Evolutionary conservation across 768 basidiomycete species (phyloP).

Genomic region (Saitozyma podzolica): DNA sequence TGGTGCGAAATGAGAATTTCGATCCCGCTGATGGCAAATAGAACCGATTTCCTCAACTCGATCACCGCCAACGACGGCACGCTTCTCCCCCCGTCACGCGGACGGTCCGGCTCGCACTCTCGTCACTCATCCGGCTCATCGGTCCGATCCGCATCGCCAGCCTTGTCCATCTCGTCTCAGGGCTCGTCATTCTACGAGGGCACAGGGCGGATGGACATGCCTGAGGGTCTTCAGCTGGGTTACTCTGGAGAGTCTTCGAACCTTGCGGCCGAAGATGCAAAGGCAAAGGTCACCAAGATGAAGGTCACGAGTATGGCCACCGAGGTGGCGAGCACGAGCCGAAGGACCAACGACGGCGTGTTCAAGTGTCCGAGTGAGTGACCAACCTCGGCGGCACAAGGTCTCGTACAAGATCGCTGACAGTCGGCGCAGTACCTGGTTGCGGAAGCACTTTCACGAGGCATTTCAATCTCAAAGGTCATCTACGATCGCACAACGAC

Average conservation of each 20-base stretch:
- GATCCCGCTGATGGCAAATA: conserved; percentile 8
- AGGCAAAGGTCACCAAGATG: conserved; percentile 61
- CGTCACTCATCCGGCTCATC: conserved; percentile 43
- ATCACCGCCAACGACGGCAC: conserved; percentile 47
- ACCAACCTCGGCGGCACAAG: not conserved
- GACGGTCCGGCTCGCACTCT: conserved; percentile 33
- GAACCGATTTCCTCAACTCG: conserved; percentile 43
- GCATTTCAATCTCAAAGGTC: conserved; percentile 94
- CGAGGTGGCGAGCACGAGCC: conserved; percentile 76
- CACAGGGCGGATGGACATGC: conserved; percentile 36
- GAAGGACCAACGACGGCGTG: conserved; percentile 83
- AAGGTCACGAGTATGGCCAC: conserved; percentile 91
- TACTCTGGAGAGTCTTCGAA: not conserved
- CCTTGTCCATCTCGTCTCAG: conserved; percentile 38
- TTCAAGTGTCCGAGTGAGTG: conserved; percentile 66
- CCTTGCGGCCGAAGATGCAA: not conserved
- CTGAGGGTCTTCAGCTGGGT: conserved; percentile 17
- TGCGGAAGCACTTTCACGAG: conserved; percentile 86
- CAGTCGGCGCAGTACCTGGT: conserved; percentile 65
- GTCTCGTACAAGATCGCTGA: not conserved
- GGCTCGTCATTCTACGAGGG: conserved; percentile 26
- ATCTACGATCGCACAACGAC: conserved; percentile 89
- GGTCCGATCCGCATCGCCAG: conserved; percentile 37
- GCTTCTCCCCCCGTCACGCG: conserved; percentile 35
- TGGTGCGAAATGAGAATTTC: not conserved